Base-by-base conservation (phyloP, 371 early-diverging fungal genomes). In the Rhizopus arrhizus region DNA sequence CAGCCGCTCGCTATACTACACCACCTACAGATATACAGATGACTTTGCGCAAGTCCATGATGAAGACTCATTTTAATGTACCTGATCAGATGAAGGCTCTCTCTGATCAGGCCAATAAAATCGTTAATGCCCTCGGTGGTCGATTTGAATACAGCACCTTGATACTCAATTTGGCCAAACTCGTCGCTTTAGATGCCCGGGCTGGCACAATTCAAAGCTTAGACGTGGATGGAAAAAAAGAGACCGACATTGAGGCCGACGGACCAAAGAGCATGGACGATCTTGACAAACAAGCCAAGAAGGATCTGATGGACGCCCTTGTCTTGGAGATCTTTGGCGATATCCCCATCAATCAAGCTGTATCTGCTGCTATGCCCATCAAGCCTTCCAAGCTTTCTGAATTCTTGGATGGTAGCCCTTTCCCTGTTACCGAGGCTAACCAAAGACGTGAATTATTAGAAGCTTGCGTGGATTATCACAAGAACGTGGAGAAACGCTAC, bases 281-380 rank as follows among this genome's bases (percentile, higher is more conserved):
- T 29, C 36, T 73, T 9, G 54, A 42, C 10, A 52, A 53, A 11
- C 51, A 55, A 1, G 53, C 62, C 10, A 63, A 62, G 35, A 61
- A 58, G 38, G 66, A 72, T 3, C 33, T 77, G 34, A 75, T 78
- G 75, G 73, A 72, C 12, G 75, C 69, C 1, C 65, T 75, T 5
- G 69, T 75, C 2, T 52, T 70, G 8, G 75, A 78, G 42, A 64
- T 78, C 11, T 78, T 73, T 69, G 78, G 75, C 12, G 78, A 78
- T 48, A 78, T 78, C 38, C 78, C 78, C 3, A 78, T 78, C 56
- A 75, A 78, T 41, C 75, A 75, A 51, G 78, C 78, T 13, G 68
- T 78, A 5, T 70, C 78, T 5, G 75, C 75, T 29, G 73, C 75
- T 13, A 68, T 73, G 67, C 75, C 75, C 2, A 65, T 73, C 9